Evolutionary conservation across 140 eudicot species (phyloP).

Genomic region (Ambrosia hybrid): DNA sequence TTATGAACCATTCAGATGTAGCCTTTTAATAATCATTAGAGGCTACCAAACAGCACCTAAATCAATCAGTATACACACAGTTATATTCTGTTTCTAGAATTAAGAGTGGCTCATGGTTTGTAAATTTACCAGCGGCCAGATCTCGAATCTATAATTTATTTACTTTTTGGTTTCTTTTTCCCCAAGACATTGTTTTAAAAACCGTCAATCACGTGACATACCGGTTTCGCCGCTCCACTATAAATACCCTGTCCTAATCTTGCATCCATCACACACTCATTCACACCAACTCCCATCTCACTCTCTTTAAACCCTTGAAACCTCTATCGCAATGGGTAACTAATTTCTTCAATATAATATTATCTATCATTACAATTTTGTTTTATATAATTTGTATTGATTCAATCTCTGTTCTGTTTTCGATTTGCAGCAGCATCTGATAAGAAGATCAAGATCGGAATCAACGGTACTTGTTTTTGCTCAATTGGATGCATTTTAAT

Average conservation of each 20-base stretch:
- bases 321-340: constrained; percentile 30
- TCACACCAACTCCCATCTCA: constrained; percentile 11
- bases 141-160: not conserved
- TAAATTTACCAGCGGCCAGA: constrained; percentile 24
- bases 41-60: too few species aligned
- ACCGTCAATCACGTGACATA: constrained; percentile 34
- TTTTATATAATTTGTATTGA: not conserved
- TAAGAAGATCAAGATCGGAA: constrained; percentile 78
- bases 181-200: constrained; percentile 31
- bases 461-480: constrained; percentile 55
- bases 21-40: too few species aligned
- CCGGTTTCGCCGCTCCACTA: constrained; percentile 28
- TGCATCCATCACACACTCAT: constrained; percentile 7
- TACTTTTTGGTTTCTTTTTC: constrained; percentile 30
- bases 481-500: constrained; percentile 2
- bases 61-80: too few species aligned
- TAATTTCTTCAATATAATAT: not conserved
- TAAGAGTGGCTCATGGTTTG: constrained; percentile 19
- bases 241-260: constrained; percentile 7
- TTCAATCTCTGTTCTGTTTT: not conserved
- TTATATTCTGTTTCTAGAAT: not conserved
- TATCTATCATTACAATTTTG: not conserved
- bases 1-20: too few species aligned
- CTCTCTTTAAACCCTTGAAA: constrained; percentile 3
- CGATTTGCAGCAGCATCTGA: constrained; percentile 33